Conservation (phyloP, 768 basidiomycete genomes). For the Russula earlei region DNA sequence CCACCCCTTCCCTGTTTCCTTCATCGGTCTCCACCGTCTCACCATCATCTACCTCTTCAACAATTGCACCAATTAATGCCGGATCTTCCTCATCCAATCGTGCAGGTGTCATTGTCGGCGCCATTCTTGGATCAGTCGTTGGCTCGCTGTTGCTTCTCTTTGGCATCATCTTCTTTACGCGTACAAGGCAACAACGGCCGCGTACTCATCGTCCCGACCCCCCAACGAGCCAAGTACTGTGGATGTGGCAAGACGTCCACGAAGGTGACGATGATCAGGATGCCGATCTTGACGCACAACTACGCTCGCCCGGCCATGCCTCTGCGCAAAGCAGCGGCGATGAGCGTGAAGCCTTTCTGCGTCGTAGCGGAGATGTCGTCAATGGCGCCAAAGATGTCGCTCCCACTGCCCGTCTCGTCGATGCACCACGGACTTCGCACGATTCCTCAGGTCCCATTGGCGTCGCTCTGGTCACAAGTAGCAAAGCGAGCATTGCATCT, state of each 20-base stretch:
- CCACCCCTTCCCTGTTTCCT: background rate
- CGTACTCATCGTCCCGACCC: background rate
- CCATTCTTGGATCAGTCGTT: slow-evolving; percentile 16
- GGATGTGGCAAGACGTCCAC: slow-evolving; percentile 19
- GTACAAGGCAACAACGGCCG: slow-evolving; percentile 29
- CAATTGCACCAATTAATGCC: background rate
- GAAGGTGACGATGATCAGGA: slow-evolving; percentile 3
- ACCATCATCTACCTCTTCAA: background rate
- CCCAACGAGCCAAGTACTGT: slow-evolving; percentile 12
- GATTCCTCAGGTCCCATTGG: slow-evolving; percentile 10
- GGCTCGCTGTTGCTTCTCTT: slow-evolving; percentile 16
- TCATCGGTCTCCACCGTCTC: background rate
- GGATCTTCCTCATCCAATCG: background rate
- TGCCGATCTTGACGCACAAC: slow-evolving; percentile 16
- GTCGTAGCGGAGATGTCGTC: slow-evolving; percentile 24
- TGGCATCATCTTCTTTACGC: slow-evolving; percentile 22
- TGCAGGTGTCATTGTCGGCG: slow-evolving; percentile 13
- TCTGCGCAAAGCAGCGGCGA: slow-evolving; percentile 62
- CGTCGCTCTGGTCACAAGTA: slow-evolving; percentile 1
- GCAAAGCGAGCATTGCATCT: background rate
- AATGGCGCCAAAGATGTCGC: background rate
- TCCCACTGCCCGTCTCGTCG: slow-evolving; percentile 13
- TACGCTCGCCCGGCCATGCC: slow-evolving; percentile 45
- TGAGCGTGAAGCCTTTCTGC: slow-evolving; percentile 58
- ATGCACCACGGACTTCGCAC: background rate